Conservation (phyloP, 176 grass and related monocot genomes). For the Pharus latifolius region DNA sequence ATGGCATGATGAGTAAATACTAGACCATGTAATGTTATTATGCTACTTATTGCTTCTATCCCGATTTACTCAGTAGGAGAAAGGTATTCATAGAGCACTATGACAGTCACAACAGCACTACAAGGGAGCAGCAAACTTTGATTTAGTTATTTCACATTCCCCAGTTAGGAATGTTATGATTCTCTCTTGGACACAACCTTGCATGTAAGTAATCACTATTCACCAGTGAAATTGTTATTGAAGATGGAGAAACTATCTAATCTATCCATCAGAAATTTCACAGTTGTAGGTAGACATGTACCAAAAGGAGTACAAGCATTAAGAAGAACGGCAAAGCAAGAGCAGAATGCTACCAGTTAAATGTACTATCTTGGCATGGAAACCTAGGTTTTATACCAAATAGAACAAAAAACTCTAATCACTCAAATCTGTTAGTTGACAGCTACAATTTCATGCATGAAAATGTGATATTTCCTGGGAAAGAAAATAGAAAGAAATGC, state of each 20-base stretch:
- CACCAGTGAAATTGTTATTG: not conserved
- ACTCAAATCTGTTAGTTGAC: not conserved
- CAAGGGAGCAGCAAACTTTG: not conserved
- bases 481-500: too few relatives aligned
- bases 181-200: not conserved
- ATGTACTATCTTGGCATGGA: not conserved
- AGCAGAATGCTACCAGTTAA: not conserved
- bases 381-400: not conserved
- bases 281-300: not conserved
- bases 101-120: not conserved
- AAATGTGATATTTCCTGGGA: too few relatives aligned
- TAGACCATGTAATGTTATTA: too few relatives aligned
- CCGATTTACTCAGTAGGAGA: not conserved
- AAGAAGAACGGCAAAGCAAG: not conserved
- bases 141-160: not conserved
- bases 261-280: not conserved
- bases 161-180: not conserved
- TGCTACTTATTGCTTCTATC: too few relatives aligned
- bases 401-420: not conserved
- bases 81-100: not conserved
- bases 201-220: too few relatives aligned
- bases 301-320: not conserved
- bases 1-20: too few relatives aligned
- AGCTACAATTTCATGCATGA: not conserved
- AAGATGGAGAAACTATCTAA: not conserved